Evolutionary conservation across 2,329 filamentous ascomycete genomes (phyloP).

Genomic region (Alternaria burnsii): DNA sequence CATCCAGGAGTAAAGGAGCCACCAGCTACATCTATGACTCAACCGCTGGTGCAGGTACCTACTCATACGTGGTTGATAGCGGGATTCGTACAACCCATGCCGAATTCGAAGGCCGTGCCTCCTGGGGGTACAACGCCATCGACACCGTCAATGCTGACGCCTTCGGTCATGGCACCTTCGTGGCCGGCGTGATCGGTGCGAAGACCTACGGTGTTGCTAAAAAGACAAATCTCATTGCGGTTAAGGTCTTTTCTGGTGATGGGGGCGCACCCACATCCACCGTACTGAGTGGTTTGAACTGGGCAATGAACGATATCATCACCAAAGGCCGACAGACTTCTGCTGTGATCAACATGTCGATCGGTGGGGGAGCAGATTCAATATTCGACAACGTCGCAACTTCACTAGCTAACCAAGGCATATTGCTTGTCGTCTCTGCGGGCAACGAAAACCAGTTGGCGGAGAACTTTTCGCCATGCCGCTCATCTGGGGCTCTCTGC

Average conservation of each 20-base stretch:
- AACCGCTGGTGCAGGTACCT: conserved; percentile 31
- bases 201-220: conserved; percentile 45
- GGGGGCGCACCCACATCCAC: conserved; percentile 24
- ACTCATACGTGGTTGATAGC: conserved; percentile 68
- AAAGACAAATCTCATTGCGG: conserved; percentile 44
- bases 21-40: conserved; percentile 38
- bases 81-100: conserved; percentile 65
- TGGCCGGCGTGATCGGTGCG: conserved; percentile 41
- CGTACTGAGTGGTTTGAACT: conserved; percentile 42
- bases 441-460: conserved; percentile 47
- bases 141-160: conserved; percentile 32
- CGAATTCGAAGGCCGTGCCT: conserved; percentile 43
- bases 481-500: conserved; percentile 44
- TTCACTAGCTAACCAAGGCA: conserved; percentile 37
- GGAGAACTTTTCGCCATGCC: conserved; percentile 40
- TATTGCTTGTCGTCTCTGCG: conserved; percentile 47
- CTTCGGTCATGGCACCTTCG: conserved; percentile 45
- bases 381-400: conserved; percentile 46
- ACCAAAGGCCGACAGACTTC: conserved; percentile 32
- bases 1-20: conserved; percentile 26
- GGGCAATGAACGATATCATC: conserved; percentile 46
- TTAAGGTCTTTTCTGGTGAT: conserved; percentile 45
- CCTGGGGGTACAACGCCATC: conserved; percentile 41
- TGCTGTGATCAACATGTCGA: conserved; percentile 51
- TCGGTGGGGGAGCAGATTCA: conserved; percentile 41